These are phyloP conservation scores for Colletotrichum salicis DNA, from an alignment of 2,329 filamentous ascomycete genomes.

Conservation along the genomic window DNA sequence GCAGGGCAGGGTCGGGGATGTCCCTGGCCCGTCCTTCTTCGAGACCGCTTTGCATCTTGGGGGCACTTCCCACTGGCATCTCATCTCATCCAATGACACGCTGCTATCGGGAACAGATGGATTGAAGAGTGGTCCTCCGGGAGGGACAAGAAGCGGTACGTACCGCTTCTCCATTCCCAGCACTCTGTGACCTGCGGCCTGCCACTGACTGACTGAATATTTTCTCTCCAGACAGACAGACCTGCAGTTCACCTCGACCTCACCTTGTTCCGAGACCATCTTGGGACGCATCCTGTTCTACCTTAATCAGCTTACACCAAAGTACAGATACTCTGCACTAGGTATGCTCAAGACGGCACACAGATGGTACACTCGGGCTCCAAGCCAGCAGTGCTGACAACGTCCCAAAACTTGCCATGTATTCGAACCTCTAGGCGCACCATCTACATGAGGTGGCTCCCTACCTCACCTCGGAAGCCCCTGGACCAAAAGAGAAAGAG, in stretches of 20 bases:
- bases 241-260: neutral
- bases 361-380: neutral
- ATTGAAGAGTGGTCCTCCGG: constrained; percentile 2
- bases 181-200: no score
- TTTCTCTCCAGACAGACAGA: neutral
- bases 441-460: neutral
- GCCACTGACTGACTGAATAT: neutral
- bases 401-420: neutral
- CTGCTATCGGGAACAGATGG: neutral
- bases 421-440: neutral
- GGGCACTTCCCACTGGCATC: constrained; percentile 9
- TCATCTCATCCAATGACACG: constrained; percentile 19
- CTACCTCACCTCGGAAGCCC: neutral
- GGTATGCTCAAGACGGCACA: neutral
- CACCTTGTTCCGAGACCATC: neutral
- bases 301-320: neutral
- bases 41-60: constrained; percentile 5
- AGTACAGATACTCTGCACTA: neutral
- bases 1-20: neutral
- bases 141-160: constrained; percentile 18
- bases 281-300: neutral
- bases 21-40: constrained; percentile 9
- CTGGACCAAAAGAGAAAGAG: neutral
- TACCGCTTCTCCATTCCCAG: neutral
- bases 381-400: neutral